phyloP scores from a whole-genome alignment of 805 yeast genomes.

The Schizosaccharomyces cryophilus region DNA sequence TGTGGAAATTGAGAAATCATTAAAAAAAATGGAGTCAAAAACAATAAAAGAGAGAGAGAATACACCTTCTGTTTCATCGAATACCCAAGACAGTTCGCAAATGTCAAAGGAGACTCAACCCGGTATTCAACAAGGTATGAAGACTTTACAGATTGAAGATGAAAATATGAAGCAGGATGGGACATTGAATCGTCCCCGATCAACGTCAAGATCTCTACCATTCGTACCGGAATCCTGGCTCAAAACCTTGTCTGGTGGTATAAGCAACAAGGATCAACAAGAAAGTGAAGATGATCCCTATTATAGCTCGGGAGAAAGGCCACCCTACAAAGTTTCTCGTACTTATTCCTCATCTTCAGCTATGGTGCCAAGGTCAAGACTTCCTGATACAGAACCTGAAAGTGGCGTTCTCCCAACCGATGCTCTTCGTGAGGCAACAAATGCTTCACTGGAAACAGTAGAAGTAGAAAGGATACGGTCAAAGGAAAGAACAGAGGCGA shows the following conservation, averaged over 20 bases:
- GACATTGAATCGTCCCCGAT: no score
- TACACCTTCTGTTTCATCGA: constrained; percentile 8
- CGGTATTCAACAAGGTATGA: neutral
- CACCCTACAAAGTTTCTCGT: neutral
- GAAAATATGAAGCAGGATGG: no score
- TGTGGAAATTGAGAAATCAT: constrained; percentile 16
- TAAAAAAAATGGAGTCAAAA: constrained; percentile 19
- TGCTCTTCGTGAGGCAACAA: constrained; percentile 12
- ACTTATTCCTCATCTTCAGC: neutral
- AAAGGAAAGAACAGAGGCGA: constrained; percentile 23
- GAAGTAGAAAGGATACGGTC: constrained; percentile 18
- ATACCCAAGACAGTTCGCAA: constrained; percentile 3
- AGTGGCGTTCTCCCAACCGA: neutral
- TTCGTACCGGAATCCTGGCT: no score
- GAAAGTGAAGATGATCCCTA: neutral
- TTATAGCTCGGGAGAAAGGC: neutral
- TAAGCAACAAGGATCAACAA: no score
- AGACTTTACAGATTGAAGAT: no score
- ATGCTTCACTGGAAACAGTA: constrained; percentile 17
- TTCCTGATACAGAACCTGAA: neutral
- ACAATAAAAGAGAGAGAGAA: constrained; percentile 15
- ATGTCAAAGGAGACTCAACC: neutral
- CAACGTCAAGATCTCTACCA: no score
- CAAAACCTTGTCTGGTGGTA: no score
- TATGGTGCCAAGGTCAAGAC: neutral